Evolutionary conservation across 768 basidiomycete species (phyloP), one percentile per base, ranked within the genome.

Genomic region (Mycena pura): DNA sequence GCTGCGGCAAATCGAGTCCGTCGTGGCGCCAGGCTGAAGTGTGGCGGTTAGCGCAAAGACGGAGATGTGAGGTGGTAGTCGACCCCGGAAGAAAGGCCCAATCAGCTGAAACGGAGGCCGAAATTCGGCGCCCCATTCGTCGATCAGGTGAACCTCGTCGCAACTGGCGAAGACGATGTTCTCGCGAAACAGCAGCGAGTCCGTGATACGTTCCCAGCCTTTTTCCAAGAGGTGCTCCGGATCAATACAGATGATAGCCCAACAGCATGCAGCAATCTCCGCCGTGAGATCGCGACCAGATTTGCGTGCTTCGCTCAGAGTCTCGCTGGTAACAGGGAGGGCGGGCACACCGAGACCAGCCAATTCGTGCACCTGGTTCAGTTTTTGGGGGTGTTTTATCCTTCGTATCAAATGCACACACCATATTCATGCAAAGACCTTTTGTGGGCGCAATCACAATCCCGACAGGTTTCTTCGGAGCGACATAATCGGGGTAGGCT

Each of bases 121-220:
- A 39, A 62, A 62, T 32, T 55, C 53, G 11, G 3, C 15, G 13
- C 61, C 54, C 61, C 61, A 62, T 17, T 62, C 61, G 38, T 57
- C 36, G 4, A 57, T 49, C 54, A 62, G 28, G 28, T 62, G 61
- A 1, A 27, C 36, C 38, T 62, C 61, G 28, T 62, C 61, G 10
- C 41, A n/a, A 25, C 61, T 43, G 4, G n/a, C 9, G 27, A 57
- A 57, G 14, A 27, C 34, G 38, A 57, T 5, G 28, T 62, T 62
- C 6, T 38, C 19, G 19, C 54, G 53, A 29, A 62, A 62, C 15
- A 41, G 14, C 21, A 22, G n/a, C 15, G 44, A 47, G 17, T 49
- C 46, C n/a, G 39, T 50, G 24, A 57, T 62, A 10, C 17, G 19
- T 19, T 47, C 32, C 57, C 57, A 59, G 6, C 52, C 31, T 6